phyloP scores from a whole-genome alignment of 1,284 basidiomycete species.

The Ceratobasidium sp. region DNA sequence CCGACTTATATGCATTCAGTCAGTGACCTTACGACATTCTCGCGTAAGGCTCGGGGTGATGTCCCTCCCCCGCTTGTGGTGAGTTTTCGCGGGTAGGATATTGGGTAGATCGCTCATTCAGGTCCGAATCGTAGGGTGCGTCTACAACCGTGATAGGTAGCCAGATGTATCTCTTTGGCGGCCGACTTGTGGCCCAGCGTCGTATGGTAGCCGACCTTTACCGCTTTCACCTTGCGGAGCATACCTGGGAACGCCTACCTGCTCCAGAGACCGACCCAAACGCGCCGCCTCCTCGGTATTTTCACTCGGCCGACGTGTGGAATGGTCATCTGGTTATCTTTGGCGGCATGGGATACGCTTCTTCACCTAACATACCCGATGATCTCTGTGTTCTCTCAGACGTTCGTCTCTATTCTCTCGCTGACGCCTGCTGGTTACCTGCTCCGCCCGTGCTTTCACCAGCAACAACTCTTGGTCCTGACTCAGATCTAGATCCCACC shows the following conservation, averaged over 20 bases:
- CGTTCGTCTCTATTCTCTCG: slow-evolving; percentile 84
- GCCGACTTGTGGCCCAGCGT: slow-evolving; percentile 84
- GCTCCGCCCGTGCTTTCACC: slow-evolving; percentile 41
- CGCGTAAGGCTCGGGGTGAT: slow-evolving; percentile 83
- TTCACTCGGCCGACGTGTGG: slow-evolving; percentile 92
- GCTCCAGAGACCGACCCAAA: slow-evolving; percentile 65
- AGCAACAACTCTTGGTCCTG: slow-evolving; percentile 48
- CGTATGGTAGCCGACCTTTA: slow-evolving; percentile 91
- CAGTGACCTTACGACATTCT: slow-evolving; percentile 87
- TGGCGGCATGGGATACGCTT: slow-evolving; percentile 89
- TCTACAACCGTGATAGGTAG: slow-evolving; percentile 86
- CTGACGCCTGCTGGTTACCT: slow-evolving; percentile 77
- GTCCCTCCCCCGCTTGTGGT: slow-evolving; percentile 90
- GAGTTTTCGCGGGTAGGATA: slow-evolving; percentile 54
- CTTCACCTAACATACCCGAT: slow-evolving; percentile 71
- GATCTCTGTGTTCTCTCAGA: slow-evolving; percentile 86
- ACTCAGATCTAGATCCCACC: slow-evolving; percentile 41
- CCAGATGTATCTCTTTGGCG: slow-evolving; percentile 89
- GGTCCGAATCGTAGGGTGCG: slow-evolving; percentile 62
- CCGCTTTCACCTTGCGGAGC: slow-evolving; percentile 81
- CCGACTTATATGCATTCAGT: slow-evolving; percentile 71
- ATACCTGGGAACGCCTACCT: slow-evolving; percentile 80
- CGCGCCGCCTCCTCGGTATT: slow-evolving; percentile 82
- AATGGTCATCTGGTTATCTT: slow-evolving; percentile 88
- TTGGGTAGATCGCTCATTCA: slow-evolving; percentile 27